phyloP scores from a whole-genome alignment of 257 asterid species.

The Parsonsia alboflavescens region DNA sequence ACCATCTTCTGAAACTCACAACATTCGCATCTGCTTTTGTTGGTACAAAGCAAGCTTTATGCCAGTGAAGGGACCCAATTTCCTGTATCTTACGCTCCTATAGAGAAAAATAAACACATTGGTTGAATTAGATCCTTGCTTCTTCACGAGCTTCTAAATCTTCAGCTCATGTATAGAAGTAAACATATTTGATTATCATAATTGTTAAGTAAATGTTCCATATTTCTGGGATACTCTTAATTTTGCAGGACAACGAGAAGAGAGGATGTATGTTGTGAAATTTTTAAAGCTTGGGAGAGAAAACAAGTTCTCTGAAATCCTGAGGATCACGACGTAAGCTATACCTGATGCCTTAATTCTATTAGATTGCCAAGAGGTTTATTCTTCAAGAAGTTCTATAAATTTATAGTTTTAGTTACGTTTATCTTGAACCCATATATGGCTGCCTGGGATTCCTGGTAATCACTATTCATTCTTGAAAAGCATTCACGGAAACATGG shows the following conservation, averaged over 20 bases:
- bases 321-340: neutral
- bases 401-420: neutral
- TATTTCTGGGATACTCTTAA: neutral
- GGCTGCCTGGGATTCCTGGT: neutral
- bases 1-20: slow-evolving; percentile 63
- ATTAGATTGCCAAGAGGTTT: neutral
- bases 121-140: neutral
- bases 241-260: neutral
- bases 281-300: neutral
- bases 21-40: slow-evolving; percentile 64
- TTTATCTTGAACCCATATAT: neutral
- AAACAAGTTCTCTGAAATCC: neutral
- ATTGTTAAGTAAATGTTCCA: neutral
- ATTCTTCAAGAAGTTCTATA: neutral
- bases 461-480: neutral
- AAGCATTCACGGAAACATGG: neutral
- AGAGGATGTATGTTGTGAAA: neutral
- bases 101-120: slow-evolving; percentile 7
- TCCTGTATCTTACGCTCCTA: slow-evolving; percentile 63
- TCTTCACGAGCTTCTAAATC: neutral
- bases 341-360: neutral
- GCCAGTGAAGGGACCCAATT: slow-evolving; percentile 58
- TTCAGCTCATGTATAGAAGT: neutral
- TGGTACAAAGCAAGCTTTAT: slow-evolving; percentile 66
- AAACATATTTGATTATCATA: neutral